Percentiles rank a stretch among this genome's conserved stretches.
Evolutionary conservation across 306 rosid species (phyloP).

Genomic region (Dryas octopetala): DNA sequence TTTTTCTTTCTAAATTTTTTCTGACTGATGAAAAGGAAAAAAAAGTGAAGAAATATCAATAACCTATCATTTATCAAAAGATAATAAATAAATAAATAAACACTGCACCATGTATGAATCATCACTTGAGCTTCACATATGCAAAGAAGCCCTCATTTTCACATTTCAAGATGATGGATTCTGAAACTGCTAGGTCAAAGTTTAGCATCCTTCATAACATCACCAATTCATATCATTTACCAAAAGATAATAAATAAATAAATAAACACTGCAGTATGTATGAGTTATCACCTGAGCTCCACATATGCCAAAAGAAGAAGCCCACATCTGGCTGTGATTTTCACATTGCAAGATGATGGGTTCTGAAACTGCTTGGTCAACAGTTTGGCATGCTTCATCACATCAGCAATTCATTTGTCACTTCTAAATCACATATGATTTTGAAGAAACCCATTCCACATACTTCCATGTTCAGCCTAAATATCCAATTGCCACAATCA

Average conservation of each 20-base stretch:
- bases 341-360: constrained; percentile 1
- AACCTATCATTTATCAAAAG: not conserved
- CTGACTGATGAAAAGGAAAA: not conserved
- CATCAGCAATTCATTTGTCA: not conserved
- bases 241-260: not conserved
- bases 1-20: not conserved
- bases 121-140: not conserved
- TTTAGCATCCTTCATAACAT: not conserved
- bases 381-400: not conserved
- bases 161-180: constrained; percentile 1
- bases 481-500: not conserved
- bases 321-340: not conserved
- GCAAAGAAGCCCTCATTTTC: constrained; percentile 3
- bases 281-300: not conserved
- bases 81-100: not conserved
- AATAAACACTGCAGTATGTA: not conserved
- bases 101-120: not conserved
- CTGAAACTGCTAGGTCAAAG: not conserved
- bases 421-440: not conserved
- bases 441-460: not conserved
- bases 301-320: constrained; percentile 8
- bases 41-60: not conserved
- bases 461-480: not conserved
- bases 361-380: not conserved
- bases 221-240: not conserved